These are phyloP conservation scores for Elsinoe ampelina DNA, from an alignment of 2,329 filamentous ascomycete species.

Conservation along the genomic window DNA sequence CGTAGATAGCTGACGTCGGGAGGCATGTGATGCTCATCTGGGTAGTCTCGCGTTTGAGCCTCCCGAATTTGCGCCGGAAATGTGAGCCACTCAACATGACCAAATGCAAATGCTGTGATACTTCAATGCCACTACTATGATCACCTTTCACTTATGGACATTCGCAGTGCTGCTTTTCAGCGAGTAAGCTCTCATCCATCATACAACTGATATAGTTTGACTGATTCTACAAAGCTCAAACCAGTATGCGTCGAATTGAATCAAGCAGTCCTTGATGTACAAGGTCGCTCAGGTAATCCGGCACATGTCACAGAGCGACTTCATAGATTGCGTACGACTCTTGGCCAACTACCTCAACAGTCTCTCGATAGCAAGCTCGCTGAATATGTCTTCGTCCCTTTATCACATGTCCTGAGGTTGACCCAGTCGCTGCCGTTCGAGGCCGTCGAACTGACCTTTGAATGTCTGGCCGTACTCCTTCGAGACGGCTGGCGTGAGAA, in stretches of 20 bases:
- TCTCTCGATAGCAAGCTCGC: constrained; percentile 70
- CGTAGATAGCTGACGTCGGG: no score
- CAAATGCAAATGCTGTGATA: neutral
- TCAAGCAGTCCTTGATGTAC: constrained; percentile 43
- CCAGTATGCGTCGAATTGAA: constrained; percentile 50
- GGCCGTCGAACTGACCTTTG: constrained; percentile 65
- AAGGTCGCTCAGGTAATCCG: constrained; percentile 35
- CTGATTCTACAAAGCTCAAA: constrained; percentile 42
- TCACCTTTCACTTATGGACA: constrained; percentile 18
- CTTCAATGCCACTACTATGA: no score
- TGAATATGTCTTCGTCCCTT: constrained; percentile 90
- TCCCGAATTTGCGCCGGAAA: neutral
- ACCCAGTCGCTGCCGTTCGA: constrained; percentile 62
- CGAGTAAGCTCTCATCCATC: no score
- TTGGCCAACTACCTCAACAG: constrained; percentile 26
- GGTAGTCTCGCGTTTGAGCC: neutral
- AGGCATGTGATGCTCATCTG: neutral
- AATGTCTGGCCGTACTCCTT: constrained; percentile 65
- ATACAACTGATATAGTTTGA: neutral
- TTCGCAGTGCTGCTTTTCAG: constrained; percentile 32
- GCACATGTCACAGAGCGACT: constrained; percentile 42
- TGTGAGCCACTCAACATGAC: neutral
- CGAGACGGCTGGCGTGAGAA: constrained; percentile 67
- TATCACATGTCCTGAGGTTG: constrained; percentile 75
- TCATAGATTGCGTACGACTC: constrained; percentile 34